These are phyloP conservation scores for Entrophospora sp. DNA, from an alignment of 192 early-diverging fungal species.

Conservation along the genomic window DNA sequence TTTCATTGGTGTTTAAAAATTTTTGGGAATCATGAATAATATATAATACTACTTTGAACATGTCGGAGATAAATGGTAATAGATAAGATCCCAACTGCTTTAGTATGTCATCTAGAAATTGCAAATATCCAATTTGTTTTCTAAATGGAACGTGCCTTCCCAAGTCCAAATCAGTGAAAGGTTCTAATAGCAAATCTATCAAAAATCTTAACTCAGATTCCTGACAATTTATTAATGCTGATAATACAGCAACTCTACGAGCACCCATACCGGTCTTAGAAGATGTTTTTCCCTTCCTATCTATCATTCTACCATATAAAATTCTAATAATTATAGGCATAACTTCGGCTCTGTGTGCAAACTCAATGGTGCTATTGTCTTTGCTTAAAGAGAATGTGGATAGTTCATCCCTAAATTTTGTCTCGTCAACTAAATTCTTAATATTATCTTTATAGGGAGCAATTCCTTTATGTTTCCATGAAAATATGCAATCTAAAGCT, in stretches of 20 bases:
- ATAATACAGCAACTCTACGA: slow-evolving; percentile 75
- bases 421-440: slow-evolving; percentile 68
- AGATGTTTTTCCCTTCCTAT: slow-evolving; percentile 63
- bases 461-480: slow-evolving; percentile 68
- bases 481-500: slow-evolving; percentile 76
- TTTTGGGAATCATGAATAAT: slow-evolving; percentile 59
- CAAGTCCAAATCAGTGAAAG: slow-evolving; percentile 49
- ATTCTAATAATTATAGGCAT: slow-evolving; percentile 73
- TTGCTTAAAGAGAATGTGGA: slow-evolving; percentile 63
- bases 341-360: slow-evolving; percentile 56
- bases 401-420: slow-evolving; percentile 86
- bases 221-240: slow-evolving; percentile 63
- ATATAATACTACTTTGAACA: slow-evolving; percentile 70
- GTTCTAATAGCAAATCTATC: slow-evolving; percentile 72
- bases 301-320: slow-evolving; percentile 86
- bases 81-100: slow-evolving; percentile 72
- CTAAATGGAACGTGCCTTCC: slow-evolving; percentile 33
- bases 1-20: slow-evolving; percentile 31
- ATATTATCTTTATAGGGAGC: slow-evolving; percentile 69
- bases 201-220: slow-evolving; percentile 61
- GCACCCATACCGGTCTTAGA: slow-evolving; percentile 59
- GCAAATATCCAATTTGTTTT: slow-evolving; percentile 74
- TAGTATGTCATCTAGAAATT: slow-evolving; percentile 69
- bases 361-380: slow-evolving; percentile 49
- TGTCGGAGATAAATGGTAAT: slow-evolving; percentile 58